phyloP scores from a whole-genome alignment of 2,329 filamentous ascomycete genomes.

The Daldinia sp. region DNA sequence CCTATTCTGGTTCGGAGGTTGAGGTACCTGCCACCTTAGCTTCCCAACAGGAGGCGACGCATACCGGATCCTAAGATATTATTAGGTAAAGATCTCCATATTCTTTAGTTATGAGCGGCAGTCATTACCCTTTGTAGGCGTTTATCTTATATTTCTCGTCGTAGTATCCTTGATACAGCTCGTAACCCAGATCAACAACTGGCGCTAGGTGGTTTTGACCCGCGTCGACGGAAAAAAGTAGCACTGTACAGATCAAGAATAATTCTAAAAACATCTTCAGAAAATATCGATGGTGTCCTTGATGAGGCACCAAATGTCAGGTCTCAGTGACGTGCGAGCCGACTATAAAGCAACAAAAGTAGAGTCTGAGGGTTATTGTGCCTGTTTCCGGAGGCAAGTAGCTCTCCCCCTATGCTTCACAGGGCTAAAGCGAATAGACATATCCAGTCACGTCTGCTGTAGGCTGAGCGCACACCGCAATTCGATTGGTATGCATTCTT shows the following conservation, averaged over 20 bases:
- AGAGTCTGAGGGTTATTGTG: not conserved
- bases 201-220: conserved; percentile 29
- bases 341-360: not conserved
- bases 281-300: not conserved
- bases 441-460: not conserved
- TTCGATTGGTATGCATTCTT: not conserved
- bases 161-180: conserved; percentile 58
- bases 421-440: not conserved
- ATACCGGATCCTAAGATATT: conserved; percentile 57
- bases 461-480: not conserved
- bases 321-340: not conserved
- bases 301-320: no score
- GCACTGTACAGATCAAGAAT: conserved; percentile 11
- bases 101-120: not conserved
- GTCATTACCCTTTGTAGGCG: conserved; percentile 58
- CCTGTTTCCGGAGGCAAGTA: not conserved
- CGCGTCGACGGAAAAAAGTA: conserved; percentile 12
- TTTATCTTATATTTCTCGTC: conserved; percentile 57
- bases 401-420: not conserved
- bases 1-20: conserved; percentile 48
- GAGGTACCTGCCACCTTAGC: conserved; percentile 59
- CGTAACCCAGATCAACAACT: conserved; percentile 60
- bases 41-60: conserved; percentile 58
- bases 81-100: conserved; percentile 19
- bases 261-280: conserved; percentile 22